phyloP scores from a whole-genome alignment of 306 rosid species.

The Mimosa pudica region DNA sequence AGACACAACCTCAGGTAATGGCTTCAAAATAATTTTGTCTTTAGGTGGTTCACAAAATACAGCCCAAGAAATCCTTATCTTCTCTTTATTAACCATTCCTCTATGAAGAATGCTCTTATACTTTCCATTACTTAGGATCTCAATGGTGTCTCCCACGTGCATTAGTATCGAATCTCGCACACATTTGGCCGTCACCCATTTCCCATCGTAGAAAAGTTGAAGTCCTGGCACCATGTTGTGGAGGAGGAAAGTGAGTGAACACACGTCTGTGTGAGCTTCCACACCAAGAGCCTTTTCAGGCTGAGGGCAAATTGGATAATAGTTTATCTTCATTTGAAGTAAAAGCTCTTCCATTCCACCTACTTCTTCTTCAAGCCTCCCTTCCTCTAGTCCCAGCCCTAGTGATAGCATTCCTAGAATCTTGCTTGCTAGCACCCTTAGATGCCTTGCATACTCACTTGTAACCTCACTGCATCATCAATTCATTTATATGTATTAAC shows the following conservation, averaged over 20 bases:
- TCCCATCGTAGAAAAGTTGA: constrained; percentile 65
- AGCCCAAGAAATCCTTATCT: constrained; percentile 87
- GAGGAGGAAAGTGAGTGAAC: constrained; percentile 78
- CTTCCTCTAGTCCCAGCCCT: constrained; percentile 73
- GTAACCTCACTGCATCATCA: constrained; percentile 53
- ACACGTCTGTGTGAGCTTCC: constrained; percentile 81
- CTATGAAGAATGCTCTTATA: constrained; percentile 87
- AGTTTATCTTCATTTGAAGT: constrained; percentile 79
- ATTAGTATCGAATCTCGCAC: constrained; percentile 71
- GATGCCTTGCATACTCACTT: constrained; percentile 58
- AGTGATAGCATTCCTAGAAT: constrained; percentile 55
- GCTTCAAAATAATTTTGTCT: constrained; percentile 80
- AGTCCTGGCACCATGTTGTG: constrained; percentile 93
- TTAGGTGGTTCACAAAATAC: constrained; percentile 85
- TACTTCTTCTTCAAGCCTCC: constrained; percentile 73
- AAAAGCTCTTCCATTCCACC: constrained; percentile 81
- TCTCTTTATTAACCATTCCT: constrained; percentile 79
- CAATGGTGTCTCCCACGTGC: constrained; percentile 90
- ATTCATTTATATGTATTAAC: too few species aligned
- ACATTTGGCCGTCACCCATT: constrained; percentile 83
- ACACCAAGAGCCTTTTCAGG: constrained; percentile 86
- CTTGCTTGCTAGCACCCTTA: constrained; percentile 61
- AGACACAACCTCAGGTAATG: constrained; percentile 65
- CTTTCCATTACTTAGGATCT: constrained; percentile 76
- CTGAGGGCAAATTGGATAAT: constrained; percentile 84